phyloP scores from a whole-genome alignment of 2,329 filamentous ascomycete genomes.

The Epichloe scottii region DNA sequence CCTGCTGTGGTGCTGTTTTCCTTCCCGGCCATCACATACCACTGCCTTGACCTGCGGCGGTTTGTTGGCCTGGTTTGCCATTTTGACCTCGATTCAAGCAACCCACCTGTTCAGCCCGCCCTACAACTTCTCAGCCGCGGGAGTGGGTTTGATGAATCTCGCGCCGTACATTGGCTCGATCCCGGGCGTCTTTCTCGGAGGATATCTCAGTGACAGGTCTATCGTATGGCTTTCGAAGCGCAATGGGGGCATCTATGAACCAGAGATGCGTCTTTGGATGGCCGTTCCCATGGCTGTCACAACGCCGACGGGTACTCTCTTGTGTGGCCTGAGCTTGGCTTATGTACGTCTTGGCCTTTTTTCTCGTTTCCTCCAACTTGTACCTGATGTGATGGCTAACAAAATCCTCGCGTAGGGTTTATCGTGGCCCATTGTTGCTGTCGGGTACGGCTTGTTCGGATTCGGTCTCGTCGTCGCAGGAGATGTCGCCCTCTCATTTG shows the following conservation, averaged over 20 bases:
- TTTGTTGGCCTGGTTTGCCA: slow-evolving; percentile 23
- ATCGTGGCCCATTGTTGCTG: slow-evolving; percentile 25
- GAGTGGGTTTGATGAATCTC: slow-evolving; percentile 15
- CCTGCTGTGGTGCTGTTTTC: slow-evolving; percentile 8
- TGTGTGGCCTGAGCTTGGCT: slow-evolving; percentile 22
- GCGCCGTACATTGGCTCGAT: slow-evolving; percentile 24
- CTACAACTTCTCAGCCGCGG: slow-evolving; percentile 15
- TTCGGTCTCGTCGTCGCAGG: slow-evolving; percentile 24
- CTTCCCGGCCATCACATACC: slow-evolving; percentile 23
- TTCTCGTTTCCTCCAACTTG: neutral
- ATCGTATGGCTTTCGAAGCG: slow-evolving; percentile 23
- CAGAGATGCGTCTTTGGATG: slow-evolving; percentile 27
- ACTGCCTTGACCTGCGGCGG: slow-evolving; percentile 27
- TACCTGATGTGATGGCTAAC: neutral
- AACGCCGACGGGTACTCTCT: slow-evolving; percentile 20
- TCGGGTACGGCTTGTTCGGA: slow-evolving; percentile 23
- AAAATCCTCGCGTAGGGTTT: slow-evolving; percentile 13
- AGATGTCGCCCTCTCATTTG: slow-evolving; percentile 20
- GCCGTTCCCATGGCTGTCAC: slow-evolving; percentile 15
- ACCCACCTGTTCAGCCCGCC: slow-evolving; percentile 17
- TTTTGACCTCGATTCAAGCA: slow-evolving; percentile 7
- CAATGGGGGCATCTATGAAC: slow-evolving; percentile 28
- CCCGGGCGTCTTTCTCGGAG: slow-evolving; percentile 23
- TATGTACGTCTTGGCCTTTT: slow-evolving; percentile 13
- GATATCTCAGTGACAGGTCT: slow-evolving; percentile 24